Base-by-base conservation (phyloP, 495 filamentous ascomycete species). In the Neurospora sp. region DNA sequence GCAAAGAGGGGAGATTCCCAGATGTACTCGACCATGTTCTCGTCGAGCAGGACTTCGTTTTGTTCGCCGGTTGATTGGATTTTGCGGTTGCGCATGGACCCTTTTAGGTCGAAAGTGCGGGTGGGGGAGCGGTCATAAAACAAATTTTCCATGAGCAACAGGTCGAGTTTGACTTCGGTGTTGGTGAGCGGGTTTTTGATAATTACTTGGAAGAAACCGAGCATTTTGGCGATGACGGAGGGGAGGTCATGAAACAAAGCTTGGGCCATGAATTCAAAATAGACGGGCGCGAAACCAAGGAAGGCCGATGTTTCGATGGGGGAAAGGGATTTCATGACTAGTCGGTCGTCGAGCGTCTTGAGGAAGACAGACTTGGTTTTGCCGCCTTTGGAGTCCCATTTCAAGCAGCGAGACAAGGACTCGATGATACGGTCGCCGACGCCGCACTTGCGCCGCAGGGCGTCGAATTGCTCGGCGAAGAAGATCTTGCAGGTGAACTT, bases 21-120 rank as follows among this genome's bases (percentile, higher is more conserved):
- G 76, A 99, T 98, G 78, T 96, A 97, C 78, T 99, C 96, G 10
- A 99, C 96, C 90, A 99, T 97, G 83, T 99, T 99, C 78, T 98
- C 96, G 77, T 99, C 96, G 6, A 98, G 88, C 22, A 99, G 88
- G 8, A 99, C 96, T 80, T 99, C 96, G 75, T 98, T 93, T 74
- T 92, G 91, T 80, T 98, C 94, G 69, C 96, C 96, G 5, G 96
- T 99, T 68, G 91, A 92, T 77, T 98, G 90, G 44, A 97, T 96
- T 78, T 96, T 96, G 76, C 96, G 92, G 81, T 99, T 98, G 35
- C 96, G 90, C 96, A 99, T 98, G 4, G 93, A 96, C 8, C 96
- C 96, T 78, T 99, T 99, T 73, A 99, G 88, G 79, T 99, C 96
- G 81, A 98, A 99, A 69, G 97, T 94, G n/a, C 93, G 88, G 12